phyloP scores from a whole-genome alignment of 495 filamentous ascomycete genomes.

The Cercophora newfieldiana region DNA sequence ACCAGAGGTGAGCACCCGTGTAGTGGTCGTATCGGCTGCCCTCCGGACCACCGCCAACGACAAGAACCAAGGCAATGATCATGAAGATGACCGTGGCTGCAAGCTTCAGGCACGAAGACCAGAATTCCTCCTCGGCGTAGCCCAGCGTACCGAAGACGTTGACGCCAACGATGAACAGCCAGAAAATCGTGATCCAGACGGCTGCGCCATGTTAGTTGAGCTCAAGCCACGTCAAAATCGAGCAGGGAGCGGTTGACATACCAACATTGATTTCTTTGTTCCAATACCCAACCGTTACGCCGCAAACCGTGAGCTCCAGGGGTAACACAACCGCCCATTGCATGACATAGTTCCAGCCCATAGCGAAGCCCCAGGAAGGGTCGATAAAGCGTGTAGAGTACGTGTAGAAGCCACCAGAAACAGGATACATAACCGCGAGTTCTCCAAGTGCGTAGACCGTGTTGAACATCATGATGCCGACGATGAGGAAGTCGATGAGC shows the following conservation, averaged over 20 bases:
- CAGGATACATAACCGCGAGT: slow-evolving; percentile 70
- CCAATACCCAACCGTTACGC: slow-evolving; percentile 60
- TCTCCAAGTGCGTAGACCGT: slow-evolving; percentile 72
- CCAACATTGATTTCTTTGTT: slow-evolving; percentile 51
- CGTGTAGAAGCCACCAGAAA: slow-evolving; percentile 59
- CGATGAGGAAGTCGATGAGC: slow-evolving; percentile 55
- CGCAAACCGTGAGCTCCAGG: slow-evolving; percentile 56
- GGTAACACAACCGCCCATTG: slow-evolving; percentile 62
- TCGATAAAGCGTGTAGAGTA: slow-evolving; percentile 76
- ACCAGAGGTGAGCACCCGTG: slow-evolving; percentile 63
- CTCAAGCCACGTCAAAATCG: background rate
- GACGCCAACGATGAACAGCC: slow-evolving; percentile 56
- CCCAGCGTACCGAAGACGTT: slow-evolving; percentile 72
- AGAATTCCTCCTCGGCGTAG: slow-evolving; percentile 69
- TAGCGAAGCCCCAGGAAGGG: slow-evolving; percentile 80
- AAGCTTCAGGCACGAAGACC: slow-evolving; percentile 57
- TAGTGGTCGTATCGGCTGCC: slow-evolving; percentile 52
- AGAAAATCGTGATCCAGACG: slow-evolving; percentile 66
- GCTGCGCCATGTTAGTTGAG: slow-evolving; percentile 31
- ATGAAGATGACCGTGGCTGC: slow-evolving; percentile 67
- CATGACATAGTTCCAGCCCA: slow-evolving; percentile 78
- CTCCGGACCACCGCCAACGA: slow-evolving; percentile 63
- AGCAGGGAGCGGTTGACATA: slow-evolving; percentile 28
- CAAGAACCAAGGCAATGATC: slow-evolving; percentile 68
- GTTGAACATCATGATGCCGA: slow-evolving; percentile 58